A percentile compares a stretch with the other conserved stretches of the same genome.
These are phyloP conservation scores for Neocallimastix lanati DNA, from an alignment of 192 early-diverging fungal genomes.

Conservation along the genomic window DNA sequence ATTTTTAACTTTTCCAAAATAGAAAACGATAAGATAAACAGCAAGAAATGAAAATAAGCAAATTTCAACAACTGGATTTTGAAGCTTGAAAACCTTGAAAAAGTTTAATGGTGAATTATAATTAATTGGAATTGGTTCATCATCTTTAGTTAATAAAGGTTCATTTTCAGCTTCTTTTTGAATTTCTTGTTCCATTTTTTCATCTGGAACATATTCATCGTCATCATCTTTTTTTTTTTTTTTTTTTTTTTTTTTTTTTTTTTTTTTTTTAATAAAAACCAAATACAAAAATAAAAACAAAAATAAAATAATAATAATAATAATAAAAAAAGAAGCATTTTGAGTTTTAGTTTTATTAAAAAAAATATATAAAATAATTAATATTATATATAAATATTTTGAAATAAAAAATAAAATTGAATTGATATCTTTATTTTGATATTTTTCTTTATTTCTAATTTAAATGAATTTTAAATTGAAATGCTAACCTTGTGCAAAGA, in stretches of 20 bases:
- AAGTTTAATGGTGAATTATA: neutral
- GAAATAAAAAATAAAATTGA: no score
- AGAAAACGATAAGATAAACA: neutral
- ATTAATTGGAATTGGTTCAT: neutral
- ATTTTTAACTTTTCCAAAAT: neutral
- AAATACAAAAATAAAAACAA: no score
- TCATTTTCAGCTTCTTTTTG: neutral
- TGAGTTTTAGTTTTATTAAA: no score
- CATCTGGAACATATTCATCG: neutral
- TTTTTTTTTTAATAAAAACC: no score
- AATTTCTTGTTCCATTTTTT: neutral
- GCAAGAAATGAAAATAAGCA: neutral
- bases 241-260: no score
- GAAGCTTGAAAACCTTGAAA: neutral
- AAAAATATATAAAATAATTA: no score
- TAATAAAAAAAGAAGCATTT: no score
- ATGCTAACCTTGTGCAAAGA: neutral
- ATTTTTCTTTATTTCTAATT: no score
- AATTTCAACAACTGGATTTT: neutral
- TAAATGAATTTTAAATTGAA: no score
- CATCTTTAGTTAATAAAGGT: neutral
- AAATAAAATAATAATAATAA: no score
- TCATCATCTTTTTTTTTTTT: neutral
- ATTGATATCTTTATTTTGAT: no score
- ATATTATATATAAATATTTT: no score